Base-by-base conservation (phyloP, 106 monocot genomes). In the Posidonia australis region DNA sequence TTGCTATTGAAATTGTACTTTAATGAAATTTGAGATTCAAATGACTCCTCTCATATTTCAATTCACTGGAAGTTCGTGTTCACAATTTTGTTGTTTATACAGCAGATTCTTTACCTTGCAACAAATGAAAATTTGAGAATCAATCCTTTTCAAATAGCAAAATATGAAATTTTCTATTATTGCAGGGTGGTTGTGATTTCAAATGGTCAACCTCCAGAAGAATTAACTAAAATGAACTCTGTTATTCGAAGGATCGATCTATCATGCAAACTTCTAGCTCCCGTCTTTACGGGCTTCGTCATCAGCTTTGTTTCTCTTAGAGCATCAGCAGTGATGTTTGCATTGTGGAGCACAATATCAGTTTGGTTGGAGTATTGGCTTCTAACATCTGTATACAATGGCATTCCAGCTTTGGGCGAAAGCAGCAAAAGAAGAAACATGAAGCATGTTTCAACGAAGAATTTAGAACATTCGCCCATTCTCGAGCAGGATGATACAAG, bases 181-280 rank as follows among this genome's bases (percentile, higher is more conserved):
- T 66, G 13, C 77, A 96, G 90, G 96, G 90, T 96, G 52, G 80
- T 96, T 46, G 96, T 96, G 46, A 90, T 96, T 58, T 80, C 84
- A 36, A 54, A 62, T 54, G 87, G 90, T 5, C 82, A 84, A 14
- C 80, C 79, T 55, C 68, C 76, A 32, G 79, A 63, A 46, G 42
- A 75, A 52, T 72, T 96, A 43, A 90, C 84, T 64, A 69, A 70
- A 30, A 84, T 90, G 86, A 96, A 96, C 62, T 90, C 84, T 10
- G 54, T 78, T 42, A 82, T 96, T 45, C 72, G 94, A 77, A 76
- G 86, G 70, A 96, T 96, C 46, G 94, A 90, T 77, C 71, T 96
- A 51, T 70, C 71, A 47, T 90, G 90, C 73, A 96, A 94, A 75
- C 78, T 96, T 25, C 49, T 86, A n/a, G 90, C 90, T 51, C 96